Conservation (phyloP, 2,329 filamentous ascomycete genomes). For the Bipolaris victoriae region DNA sequence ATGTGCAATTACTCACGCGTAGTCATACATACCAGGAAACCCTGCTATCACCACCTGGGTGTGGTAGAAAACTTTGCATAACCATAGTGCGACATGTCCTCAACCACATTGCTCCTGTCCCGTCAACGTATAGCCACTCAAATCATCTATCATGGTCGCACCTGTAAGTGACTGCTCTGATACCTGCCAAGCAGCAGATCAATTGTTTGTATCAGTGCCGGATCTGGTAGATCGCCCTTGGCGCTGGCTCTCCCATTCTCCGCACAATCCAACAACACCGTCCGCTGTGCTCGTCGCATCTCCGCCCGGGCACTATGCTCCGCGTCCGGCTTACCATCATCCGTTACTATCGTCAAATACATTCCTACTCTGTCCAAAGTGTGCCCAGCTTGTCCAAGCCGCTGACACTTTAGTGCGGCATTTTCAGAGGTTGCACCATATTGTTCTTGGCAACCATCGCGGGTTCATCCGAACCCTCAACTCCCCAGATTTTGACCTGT, state of each 20-base stretch:
- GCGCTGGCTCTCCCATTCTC: slow-evolving; percentile 16
- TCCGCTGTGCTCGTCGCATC: slow-evolving; percentile 11
- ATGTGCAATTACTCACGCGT: slow-evolving; percentile 21
- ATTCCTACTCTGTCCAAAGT: slow-evolving; percentile 2
- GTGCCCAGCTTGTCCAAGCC: slow-evolving; percentile 14
- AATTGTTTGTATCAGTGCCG: slow-evolving; percentile 16
- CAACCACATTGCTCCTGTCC: slow-evolving; percentile 14
- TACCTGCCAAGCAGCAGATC: slow-evolving; percentile 18
- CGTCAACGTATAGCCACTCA: slow-evolving; percentile 11
- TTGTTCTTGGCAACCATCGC: slow-evolving; percentile 1
- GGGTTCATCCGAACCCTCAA: slow-evolving; percentile 3
- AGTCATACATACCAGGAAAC: slow-evolving; percentile 12
- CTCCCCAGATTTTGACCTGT: background rate
- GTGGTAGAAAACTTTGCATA: slow-evolving; percentile 17
- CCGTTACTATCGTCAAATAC: background rate
- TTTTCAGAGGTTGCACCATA: background rate
- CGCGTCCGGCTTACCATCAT: slow-evolving; percentile 10
- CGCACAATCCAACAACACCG: slow-evolving; percentile 9
- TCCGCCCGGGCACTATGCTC: slow-evolving; percentile 21
- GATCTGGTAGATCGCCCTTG: slow-evolving; percentile 23
- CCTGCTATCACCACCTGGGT: slow-evolving; percentile 5
- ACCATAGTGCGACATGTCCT: slow-evolving; percentile 2
- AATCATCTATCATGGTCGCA: slow-evolving; percentile 9
- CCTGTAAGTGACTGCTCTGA: slow-evolving; percentile 4
- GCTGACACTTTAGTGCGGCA: slow-evolving; percentile 6